These are phyloP conservation scores for Phlebiopsis gigantea DNA, from an alignment of 768 basidiomycete genomes.

Conservation along the genomic window DNA sequence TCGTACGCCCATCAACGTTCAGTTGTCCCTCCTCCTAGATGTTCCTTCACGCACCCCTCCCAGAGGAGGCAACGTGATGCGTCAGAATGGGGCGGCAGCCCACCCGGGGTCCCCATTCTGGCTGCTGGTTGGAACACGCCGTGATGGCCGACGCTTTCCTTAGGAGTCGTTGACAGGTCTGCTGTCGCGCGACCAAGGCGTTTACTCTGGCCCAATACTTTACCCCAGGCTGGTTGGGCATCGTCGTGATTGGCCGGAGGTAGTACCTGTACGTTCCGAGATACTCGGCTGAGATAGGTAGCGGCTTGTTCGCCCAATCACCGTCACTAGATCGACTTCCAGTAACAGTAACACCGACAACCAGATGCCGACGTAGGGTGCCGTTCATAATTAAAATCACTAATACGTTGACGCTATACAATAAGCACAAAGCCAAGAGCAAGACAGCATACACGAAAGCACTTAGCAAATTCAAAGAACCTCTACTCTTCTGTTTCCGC, in stretches of 20 bases:
- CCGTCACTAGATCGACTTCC: not conserved
- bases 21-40: not conserved
- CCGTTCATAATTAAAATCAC: not conserved
- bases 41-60: not conserved
- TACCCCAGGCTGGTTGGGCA: not conserved
- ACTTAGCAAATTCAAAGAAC: not conserved
- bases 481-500: slow-evolving; percentile 4
- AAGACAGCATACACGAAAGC: not conserved
- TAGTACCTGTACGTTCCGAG: not conserved
- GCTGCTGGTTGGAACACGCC: not conserved
- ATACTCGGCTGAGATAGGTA: not conserved
- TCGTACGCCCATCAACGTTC: not conserved
- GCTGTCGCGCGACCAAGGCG: not conserved
- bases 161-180: not conserved
- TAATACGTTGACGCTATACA: not conserved
- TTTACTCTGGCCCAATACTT: not conserved
- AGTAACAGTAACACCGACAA: not conserved
- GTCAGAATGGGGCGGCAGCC: not conserved
- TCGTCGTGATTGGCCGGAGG: not conserved
- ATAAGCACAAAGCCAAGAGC: not conserved
- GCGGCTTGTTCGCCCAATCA: not conserved
- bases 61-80: not conserved
- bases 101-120: not conserved
- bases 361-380: not conserved
- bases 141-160: not conserved